Evolutionary conservation across 345 rosid genomes (phyloP), one percentile per base, ranked within the genome.

Genomic region (Leavenworthia alabamica): DNA sequence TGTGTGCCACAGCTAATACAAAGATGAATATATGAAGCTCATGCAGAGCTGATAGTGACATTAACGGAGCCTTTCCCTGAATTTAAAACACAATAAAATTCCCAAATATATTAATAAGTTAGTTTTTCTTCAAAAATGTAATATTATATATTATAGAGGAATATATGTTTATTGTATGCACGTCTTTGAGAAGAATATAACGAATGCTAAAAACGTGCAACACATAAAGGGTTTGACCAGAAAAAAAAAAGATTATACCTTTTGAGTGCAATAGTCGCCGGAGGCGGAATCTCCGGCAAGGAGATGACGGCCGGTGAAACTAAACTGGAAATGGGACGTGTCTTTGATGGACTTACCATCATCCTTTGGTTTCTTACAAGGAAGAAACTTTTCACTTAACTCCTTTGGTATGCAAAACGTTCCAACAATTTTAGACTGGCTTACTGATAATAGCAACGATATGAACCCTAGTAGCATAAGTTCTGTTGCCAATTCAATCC

Each of bases 391-490:
- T 43, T 48, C n/a, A 20, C 86, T 76, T 6, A 80, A 43, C 2
- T 54, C 41, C 68, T 79, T 53, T 0, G 89, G 5, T 19, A 86
- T 81, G 67, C 96, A 88, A 41, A 86, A 73, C 43, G 36, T 72
- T 61, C 28, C 64, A 26, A 90, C 64, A 26, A 90, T 86, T 22
- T 61, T 47, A 1, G 35, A 60, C 61, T 85, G 89, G 65, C 77
- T 62, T 26, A 90, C 88, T n/a, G 97, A 68, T 46, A 90, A 64
- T 16, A 90, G 66, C 66, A 87, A 75, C 9, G 97, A 87, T 54
- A 90, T 90, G 66, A 90, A 90, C 44, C 97, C 97, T 75, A 90
- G 56, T 17, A 90, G 70, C 97, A 90, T 90, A 79, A 85, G 74
- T 76, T 87, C 97, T 90, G 93, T 42, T 39, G 1, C 58, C 42